Conservation (phyloP, 225 moss, liverwort and hornwort species). For the Bryoerythrophyllum caledonicum region DNA sequence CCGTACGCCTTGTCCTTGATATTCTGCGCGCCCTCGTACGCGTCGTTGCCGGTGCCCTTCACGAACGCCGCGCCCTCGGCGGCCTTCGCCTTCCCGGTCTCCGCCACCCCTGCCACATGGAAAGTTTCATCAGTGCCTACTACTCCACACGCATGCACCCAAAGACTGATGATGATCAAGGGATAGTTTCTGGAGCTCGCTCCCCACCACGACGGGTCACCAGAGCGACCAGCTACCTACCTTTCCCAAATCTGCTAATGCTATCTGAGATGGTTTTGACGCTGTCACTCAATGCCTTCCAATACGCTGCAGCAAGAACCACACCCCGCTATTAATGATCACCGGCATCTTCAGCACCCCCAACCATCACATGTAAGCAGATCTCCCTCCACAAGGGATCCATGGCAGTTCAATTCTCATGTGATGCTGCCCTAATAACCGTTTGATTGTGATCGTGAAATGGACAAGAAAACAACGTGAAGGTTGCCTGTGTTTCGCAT, state of each 20-base stretch:
- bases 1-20: conserved; percentile 29
- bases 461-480: too few relatives aligned
- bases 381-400: too few relatives aligned
- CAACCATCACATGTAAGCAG: too few relatives aligned
- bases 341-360: not conserved
- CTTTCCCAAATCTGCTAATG: conserved; percentile 42
- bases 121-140: too few relatives aligned
- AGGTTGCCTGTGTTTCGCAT: too few relatives aligned
- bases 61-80: conserved; percentile 14
- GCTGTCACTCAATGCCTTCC: conserved; percentile 45
- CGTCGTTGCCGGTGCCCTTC: conserved; percentile 23
- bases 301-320: conserved; percentile 46
- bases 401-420: too few relatives aligned
- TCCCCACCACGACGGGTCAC: not conserved
- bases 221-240: conserved; percentile 31
- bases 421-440: too few relatives aligned
- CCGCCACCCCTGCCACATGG: not conserved
- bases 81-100: conserved; percentile 26
- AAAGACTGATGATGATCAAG: too few relatives aligned
- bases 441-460: too few relatives aligned
- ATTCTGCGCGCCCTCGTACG: conserved; percentile 6
- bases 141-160: too few relatives aligned
- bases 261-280: conserved; percentile 40
- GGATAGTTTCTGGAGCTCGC: not conserved
- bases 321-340: conserved; percentile 19